Evolutionary conservation across 1,139 yeast species (phyloP), one percentile per base, ranked within the genome.

Genomic region (Yamadazyma dushanensis): DNA sequence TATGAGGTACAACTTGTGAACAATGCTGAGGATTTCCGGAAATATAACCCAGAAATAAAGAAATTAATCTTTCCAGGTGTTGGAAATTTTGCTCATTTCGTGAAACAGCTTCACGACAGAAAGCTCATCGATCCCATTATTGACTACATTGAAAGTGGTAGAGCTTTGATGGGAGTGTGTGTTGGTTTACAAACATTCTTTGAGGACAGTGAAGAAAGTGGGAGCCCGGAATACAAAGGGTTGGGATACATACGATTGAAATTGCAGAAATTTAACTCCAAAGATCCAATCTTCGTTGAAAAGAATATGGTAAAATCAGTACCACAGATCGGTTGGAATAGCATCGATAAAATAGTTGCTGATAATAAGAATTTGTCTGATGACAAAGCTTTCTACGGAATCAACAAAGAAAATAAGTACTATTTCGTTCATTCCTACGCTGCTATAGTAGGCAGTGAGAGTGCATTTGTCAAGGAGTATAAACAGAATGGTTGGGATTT

Each of bases 281-380:
- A 66, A 2, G 81, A 74, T 38, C 50, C 57, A 5, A 31, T 51
- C 2, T 66, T 59, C 36, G 29, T 38, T 2, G 42, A 44, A 3
- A 46, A 46, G 16, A 44, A 44, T 0, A 38, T 56, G 29, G 40
- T 46, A 27, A 92, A 92, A 58, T 75, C 96, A 8, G 98, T 92
- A 2, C 98, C 98, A 3, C 92, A 86, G 47, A 92, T 92, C 49
- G 98, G 98, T 15, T 92, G 98, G 98, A 92, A 89, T 57, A 59
- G 63, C 25, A 51, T 75, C 7, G 40, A 44, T 31, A n/a, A 26
- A 1, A 36, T 49, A 13, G 27, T 30, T 10, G 41, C 41, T 10
- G 45, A 43, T 18, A 38, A 37, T 8, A 17, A 35, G 14, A 18
- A 19, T 1, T 38, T 48, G 28, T 24, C 28, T 5, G 28, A 34